phyloP scores from a whole-genome alignment of 2,329 filamentous ascomycete genomes.

The Aspergillus proliferans region DNA sequence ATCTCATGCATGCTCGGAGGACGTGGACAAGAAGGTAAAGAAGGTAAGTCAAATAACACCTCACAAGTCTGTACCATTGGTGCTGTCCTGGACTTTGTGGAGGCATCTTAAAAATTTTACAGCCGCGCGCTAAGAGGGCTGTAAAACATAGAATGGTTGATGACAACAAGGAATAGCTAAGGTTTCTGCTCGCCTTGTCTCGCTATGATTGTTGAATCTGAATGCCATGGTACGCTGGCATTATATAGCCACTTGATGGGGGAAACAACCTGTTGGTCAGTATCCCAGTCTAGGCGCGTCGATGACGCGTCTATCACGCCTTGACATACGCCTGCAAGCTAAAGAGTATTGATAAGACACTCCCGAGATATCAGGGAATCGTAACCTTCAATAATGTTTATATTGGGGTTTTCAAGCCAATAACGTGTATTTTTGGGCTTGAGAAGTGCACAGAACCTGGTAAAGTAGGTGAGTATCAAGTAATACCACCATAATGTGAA shows the following conservation, averaged over 20 bases:
- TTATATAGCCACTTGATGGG: too few species aligned
- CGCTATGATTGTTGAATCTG: neutral
- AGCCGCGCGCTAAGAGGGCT: too few species aligned
- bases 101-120: too few species aligned
- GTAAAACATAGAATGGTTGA: neutral
- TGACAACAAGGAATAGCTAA: neutral
- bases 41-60: too few species aligned
- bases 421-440: neutral
- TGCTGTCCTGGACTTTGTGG: too few species aligned
- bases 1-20: too few species aligned
- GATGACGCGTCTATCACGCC: neutral
- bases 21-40: too few species aligned
- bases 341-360: too few species aligned
- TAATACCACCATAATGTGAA: neutral
- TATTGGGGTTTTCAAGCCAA: neutral
- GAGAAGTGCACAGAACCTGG: neutral
- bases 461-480: neutral
- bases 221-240: too few species aligned
- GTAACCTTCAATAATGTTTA: neutral
- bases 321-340: neutral
- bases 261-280: neutral
- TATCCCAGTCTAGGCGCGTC: too few species aligned
- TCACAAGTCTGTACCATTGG: too few species aligned
- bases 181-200: neutral
- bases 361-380: too few species aligned